These are phyloP conservation scores for Chlorociboria aeruginascens DNA, from an alignment of 495 filamentous ascomycete species.

Conservation along the genomic window DNA sequence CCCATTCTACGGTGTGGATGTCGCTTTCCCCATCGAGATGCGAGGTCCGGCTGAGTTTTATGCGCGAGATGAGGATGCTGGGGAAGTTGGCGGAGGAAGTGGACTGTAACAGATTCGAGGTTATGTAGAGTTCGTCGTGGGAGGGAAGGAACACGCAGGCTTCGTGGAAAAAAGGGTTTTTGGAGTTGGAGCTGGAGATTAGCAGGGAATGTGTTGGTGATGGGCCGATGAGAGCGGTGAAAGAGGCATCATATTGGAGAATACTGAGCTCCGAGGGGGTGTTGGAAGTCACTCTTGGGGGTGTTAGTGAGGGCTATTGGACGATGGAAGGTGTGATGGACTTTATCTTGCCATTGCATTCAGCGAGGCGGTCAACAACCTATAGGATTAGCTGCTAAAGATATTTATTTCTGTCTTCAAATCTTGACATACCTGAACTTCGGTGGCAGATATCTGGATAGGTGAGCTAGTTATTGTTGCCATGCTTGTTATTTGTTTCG, in stretches of 20 bases:
- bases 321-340: slow-evolving; percentile 1
- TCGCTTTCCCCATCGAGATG: slow-evolving; percentile 8
- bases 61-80: slow-evolving; percentile 28
- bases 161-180: slow-evolving; percentile 45
- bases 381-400: neutral
- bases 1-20: slow-evolving; percentile 26
- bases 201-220: slow-evolving; percentile 24
- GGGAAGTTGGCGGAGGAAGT: slow-evolving; percentile 27
- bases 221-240: slow-evolving; percentile 11
- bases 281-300: neutral
- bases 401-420: slow-evolving; percentile 1
- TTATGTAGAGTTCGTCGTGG: slow-evolving; percentile 44
- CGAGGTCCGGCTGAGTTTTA: slow-evolving; percentile 21
- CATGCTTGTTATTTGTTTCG: slow-evolving; percentile 12
- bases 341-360: slow-evolving; percentile 15
- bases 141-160: slow-evolving; percentile 38
- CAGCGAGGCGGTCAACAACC: slow-evolving; percentile 12
- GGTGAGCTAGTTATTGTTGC: slow-evolving; percentile 19
- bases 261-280: slow-evolving; percentile 10
- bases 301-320: neutral
- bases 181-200: slow-evolving; percentile 24
- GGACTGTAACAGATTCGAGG: slow-evolving; percentile 38
- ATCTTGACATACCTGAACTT: slow-evolving; percentile 13
- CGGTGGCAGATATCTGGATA: slow-evolving; percentile 6
- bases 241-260: slow-evolving; percentile 13